Conservation (phyloP, 352 stramenopile species). For the Lagenidium giganteum region DNA sequence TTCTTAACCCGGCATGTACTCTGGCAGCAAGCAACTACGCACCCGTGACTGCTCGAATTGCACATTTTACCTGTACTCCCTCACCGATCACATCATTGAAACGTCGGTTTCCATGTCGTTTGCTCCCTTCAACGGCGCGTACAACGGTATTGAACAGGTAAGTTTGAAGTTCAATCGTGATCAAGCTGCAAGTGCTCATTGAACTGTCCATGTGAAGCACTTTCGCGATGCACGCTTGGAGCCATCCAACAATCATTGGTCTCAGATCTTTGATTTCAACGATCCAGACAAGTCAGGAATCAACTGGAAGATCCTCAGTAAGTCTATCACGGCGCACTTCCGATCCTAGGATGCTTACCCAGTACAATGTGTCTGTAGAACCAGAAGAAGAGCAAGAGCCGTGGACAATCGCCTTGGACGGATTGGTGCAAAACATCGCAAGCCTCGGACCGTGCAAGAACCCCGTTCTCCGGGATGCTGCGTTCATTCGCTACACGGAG, state of each 20-base stretch:
- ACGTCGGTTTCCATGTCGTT: slow-evolving; percentile 83
- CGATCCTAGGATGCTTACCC: not conserved
- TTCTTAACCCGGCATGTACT: too few species aligned
- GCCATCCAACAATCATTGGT: slow-evolving; percentile 88
- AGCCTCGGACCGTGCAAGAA: slow-evolving; percentile 49
- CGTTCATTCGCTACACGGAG: slow-evolving; percentile 49
- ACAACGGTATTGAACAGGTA: slow-evolving; percentile 60
- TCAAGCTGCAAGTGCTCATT: not conserved
- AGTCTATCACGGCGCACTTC: slow-evolving; percentile 1
- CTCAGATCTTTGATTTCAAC: slow-evolving; percentile 91
- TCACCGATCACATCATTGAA: slow-evolving; percentile 92
- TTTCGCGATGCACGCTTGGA: slow-evolving; percentile 71
- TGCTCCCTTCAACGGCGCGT: slow-evolving; percentile 86
- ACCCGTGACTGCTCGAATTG: slow-evolving; percentile 81
- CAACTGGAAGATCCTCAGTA: slow-evolving; percentile 71
- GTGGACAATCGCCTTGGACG: slow-evolving; percentile 52
- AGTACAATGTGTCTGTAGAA: slow-evolving; percentile 13
- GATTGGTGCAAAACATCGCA: slow-evolving; percentile 24
- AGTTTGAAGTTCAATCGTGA: not conserved
- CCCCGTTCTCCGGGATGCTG: slow-evolving; percentile 47
- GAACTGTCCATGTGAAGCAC: slow-evolving; percentile 24
- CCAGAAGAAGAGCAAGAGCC: slow-evolving; percentile 29
- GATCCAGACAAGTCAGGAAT: slow-evolving; percentile 72
- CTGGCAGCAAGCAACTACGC: slow-evolving; percentile 82
- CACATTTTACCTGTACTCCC: slow-evolving; percentile 84